A percentile compares a stretch with the other conserved stretches of the same genome.
phyloP scores from a whole-genome alignment of 129 eudicot species.

The Arctium minus region DNA sequence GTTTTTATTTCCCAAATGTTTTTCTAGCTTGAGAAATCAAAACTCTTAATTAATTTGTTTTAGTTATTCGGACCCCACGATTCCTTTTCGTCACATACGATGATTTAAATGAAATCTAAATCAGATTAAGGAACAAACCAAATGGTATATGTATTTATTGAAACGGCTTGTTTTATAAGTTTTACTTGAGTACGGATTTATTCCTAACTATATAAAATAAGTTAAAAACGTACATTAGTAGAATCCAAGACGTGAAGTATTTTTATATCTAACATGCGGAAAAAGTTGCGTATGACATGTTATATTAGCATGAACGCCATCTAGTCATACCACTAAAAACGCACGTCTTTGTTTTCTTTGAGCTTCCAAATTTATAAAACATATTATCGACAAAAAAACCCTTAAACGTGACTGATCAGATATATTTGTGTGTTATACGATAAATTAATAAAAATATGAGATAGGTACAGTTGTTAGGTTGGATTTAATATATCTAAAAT shows the following conservation, averaged over 20 bases:
- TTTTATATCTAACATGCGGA: not conserved
- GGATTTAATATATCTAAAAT: constrained; percentile 31
- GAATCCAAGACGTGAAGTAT: not conserved
- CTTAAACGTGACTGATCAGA: not conserved
- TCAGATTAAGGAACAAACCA: not conserved
- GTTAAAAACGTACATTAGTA: not conserved
- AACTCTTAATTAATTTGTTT: constrained; percentile 6
- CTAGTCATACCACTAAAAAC: not conserved
- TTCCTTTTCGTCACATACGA: not conserved
- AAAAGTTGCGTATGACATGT: not conserved
- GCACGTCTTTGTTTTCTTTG: not conserved
- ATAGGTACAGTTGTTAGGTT: constrained; percentile 32
- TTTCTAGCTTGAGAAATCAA: not conserved
- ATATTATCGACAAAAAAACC: not conserved
- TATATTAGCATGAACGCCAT: not conserved
- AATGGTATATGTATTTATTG: not conserved
- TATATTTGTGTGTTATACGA: not conserved
- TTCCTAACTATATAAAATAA: constrained; percentile 3
- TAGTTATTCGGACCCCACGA: not conserved
- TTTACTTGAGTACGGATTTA: constrained; percentile 13
- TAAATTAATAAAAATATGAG: not conserved
- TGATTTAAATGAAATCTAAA: not conserved
- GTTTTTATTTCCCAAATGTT: constrained; percentile 10
- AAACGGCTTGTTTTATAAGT: constrained; percentile 3
- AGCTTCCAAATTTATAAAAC: not conserved